Percentiles rank a stretch among this genome's conserved stretches.
Conservation (phyloP, 2,329 filamentous ascomycete genomes). For the Pseudofabraea citricarpa region DNA sequence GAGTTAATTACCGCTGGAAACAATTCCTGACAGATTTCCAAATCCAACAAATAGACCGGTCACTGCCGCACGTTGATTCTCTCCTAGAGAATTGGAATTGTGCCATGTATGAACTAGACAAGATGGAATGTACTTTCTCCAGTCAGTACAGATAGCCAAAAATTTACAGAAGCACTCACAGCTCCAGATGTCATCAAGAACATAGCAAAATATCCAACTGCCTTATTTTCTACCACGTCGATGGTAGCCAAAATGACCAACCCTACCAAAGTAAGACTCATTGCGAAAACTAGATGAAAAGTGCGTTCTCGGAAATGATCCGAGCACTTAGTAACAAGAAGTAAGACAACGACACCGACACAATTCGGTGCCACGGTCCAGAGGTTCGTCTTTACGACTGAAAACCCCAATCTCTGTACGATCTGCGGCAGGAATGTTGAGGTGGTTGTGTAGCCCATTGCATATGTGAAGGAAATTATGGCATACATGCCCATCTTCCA, state of each 20-base stretch:
- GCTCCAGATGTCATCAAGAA: conserved; percentile 41
- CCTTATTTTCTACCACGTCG: conserved; percentile 35
- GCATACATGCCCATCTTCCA: conserved; percentile 39
- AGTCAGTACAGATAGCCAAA: too few species aligned
- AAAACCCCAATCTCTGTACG: conserved; percentile 38
- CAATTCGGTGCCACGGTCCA: conserved; percentile 44
- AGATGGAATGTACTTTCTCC: conserved; percentile 41
- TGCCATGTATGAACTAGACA: conserved; percentile 45
- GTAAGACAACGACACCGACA: conserved; percentile 40
- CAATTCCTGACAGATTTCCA: conserved; percentile 42
- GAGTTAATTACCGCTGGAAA: too few species aligned
- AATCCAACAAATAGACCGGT: conserved; percentile 43
- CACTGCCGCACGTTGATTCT: conserved; percentile 42
- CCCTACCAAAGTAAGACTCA: conserved; percentile 36
- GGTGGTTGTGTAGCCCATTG: conserved; percentile 39
- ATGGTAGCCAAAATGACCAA: conserved; percentile 39
- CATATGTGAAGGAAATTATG: conserved; percentile 41
- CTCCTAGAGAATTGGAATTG: conserved; percentile 47
- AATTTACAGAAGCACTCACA: too few species aligned
- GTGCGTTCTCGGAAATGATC: conserved; percentile 41
- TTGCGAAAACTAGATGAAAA: conserved; percentile 37
- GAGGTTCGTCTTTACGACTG: conserved; percentile 40
- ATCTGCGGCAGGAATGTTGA: conserved; percentile 45
- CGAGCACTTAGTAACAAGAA: conserved; percentile 37
- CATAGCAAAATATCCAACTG: conserved; percentile 43